Percentiles rank a stretch among this genome's conserved stretches.
These are phyloP conservation scores for Hanseniaspora gamundiae DNA, from an alignment of 1,139 yeast genomes.

Conservation along the genomic window DNA sequence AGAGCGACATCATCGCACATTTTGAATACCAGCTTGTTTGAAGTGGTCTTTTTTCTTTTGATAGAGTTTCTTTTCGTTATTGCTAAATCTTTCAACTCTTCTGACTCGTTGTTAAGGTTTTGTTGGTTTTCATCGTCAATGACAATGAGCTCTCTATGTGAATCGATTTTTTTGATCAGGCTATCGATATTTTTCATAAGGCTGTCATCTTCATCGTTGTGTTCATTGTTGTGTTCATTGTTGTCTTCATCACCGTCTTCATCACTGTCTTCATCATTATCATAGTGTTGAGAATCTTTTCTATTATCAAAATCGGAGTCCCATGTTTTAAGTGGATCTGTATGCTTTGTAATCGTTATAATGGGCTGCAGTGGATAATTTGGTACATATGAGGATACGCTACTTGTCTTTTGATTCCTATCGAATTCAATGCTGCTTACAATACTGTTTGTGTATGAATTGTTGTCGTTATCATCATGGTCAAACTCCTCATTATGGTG, in stretches of 20 bases:
- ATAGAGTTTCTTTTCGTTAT: background rate
- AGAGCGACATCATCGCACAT: constrained; percentile 1
- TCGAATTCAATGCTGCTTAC: background rate
- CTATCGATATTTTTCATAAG: no score
- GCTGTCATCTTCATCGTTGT: no score
- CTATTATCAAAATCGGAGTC: no score
- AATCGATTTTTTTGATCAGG: background rate
- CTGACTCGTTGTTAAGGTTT: background rate
- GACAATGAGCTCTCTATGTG: background rate
- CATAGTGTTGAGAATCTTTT: no score
- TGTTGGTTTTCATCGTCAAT: background rate
- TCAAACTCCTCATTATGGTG: background rate
- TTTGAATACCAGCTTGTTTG: background rate
- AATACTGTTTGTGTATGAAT: background rate
- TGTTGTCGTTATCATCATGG: background rate
- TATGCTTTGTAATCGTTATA: no score
- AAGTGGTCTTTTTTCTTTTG: background rate
- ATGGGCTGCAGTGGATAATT: no score
- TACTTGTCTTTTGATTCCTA: background rate
- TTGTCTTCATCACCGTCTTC: no score
- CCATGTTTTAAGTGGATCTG: no score
- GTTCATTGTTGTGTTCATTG: no score
- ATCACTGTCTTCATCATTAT: no score
- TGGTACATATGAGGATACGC: background rate
- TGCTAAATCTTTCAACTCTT: background rate